Base-by-base conservation (phyloP, 331 rosid genomes). In the Pyrus hybrid region DNA sequence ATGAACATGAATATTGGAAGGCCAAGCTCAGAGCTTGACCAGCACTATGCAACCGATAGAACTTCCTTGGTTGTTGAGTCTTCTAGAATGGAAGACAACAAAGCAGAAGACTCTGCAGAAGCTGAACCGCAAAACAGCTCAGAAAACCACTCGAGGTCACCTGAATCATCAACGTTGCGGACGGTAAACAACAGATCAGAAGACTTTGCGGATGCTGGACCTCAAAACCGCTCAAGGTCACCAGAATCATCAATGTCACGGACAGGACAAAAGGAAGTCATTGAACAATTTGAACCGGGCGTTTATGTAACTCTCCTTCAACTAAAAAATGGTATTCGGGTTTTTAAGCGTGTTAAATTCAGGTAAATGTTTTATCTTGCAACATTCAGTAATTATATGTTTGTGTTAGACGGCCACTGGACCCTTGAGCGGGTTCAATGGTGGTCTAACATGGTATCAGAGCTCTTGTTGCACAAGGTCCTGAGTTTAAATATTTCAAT, bases 251-350 rank as follows among this genome's bases (percentile, higher is more conserved):
- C 83, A 22, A 60, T 56, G 18, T 49, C 25, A 3, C 28, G 43
- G 69, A 86, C 84, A 43, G 88, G 77, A 77, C 92, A 90, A 78
- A 80, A 63, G 47, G 83, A 92, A 77, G 70, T 82, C 74, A 83
- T 88, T 25, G 99, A 95, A 80, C 93, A 87, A 80, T 92, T 95
- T 70, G 99, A 85, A 76, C 90, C 81, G 3, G 98, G 98, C 49
- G 98, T 95, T 75, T 95, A 85, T 74, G 83, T 91, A 73, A 90
- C 96, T 25, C 76, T 87, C 67, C 58, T 71, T 57, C 81, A 85
- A 58, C 84, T 77, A 65, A 80, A 68, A 47, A 66, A 73, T 75
- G 96, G 93, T 35, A 33, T 29, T 47, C 86, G 86, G 81, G 65
- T 77, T 65, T 95, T 95, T 86, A 85, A 76, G 79, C 94, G 88